A percentile compares a stretch with the other conserved stretches of the same genome.
Conservation (phyloP, 768 basidiomycete species). For the Cubamyces sp. region DNA sequence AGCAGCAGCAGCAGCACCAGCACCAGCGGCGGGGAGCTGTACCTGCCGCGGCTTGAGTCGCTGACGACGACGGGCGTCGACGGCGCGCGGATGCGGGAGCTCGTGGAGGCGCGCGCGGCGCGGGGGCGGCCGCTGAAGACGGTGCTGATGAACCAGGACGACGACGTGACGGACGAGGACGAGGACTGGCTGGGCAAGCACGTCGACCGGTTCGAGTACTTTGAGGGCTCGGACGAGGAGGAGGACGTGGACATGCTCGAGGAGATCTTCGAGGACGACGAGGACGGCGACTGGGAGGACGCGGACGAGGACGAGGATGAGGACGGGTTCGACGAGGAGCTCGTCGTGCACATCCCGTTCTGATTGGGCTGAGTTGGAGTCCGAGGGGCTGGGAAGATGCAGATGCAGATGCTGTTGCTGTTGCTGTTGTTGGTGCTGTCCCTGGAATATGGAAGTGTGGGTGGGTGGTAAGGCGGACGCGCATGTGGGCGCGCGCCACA, state of each 20-base stretch:
- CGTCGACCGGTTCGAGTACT: constrained; percentile 53
- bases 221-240: constrained; percentile 54
- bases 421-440: too few species aligned
- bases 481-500: background rate
- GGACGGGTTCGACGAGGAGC: constrained; percentile 24
- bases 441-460: background rate
- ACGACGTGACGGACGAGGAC: constrained; percentile 45
- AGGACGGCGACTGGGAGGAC: constrained; percentile 24
- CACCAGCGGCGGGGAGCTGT: constrained; percentile 15
- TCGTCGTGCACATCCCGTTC: constrained; percentile 13
- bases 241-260: constrained; percentile 34
- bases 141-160: constrained; percentile 49
- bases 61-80: constrained; percentile 51
- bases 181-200: constrained; percentile 56
- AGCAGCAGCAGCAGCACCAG: constrained; percentile 17
- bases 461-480: too few species aligned
- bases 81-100: constrained; percentile 44
- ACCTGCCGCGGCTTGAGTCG: constrained; percentile 56
- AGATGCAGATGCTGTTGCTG: too few species aligned
- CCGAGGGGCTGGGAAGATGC: too few species aligned
- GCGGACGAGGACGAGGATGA: constrained; percentile 28
- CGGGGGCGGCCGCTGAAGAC: constrained; percentile 51
- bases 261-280: constrained; percentile 31
- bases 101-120: constrained; percentile 48
- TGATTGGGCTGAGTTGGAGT: background rate